phyloP scores from a whole-genome alignment of 208 protist species.

The Leishmania mexicana region DNA sequence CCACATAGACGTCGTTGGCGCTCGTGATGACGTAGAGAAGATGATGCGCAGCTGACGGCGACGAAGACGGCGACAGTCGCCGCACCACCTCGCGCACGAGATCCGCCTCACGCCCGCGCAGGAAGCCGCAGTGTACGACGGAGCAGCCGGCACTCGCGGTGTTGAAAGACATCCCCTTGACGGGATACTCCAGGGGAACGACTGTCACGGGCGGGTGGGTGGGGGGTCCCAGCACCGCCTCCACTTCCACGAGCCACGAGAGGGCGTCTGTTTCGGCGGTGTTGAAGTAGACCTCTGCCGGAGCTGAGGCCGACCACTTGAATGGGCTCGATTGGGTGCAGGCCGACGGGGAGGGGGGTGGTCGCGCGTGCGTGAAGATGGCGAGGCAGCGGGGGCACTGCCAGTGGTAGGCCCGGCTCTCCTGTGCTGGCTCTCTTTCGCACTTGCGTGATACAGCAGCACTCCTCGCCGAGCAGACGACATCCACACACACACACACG shows the following conservation, averaged over 20 bases:
- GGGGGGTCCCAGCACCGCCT: neutral
- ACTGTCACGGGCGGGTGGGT: neutral
- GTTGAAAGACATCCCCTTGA: conserved; percentile 31
- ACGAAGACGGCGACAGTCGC: conserved; percentile 8
- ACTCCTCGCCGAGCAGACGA: neutral
- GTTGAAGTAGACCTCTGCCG: conserved; percentile 37
- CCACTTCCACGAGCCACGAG: conserved; percentile 34
- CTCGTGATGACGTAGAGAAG: conserved; percentile 36
- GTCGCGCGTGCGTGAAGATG: too few relatives aligned
- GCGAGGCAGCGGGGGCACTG: neutral
- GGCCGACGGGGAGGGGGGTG: conserved; percentile 3
- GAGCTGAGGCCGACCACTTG: conserved; percentile 32
- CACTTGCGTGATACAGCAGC: neutral
- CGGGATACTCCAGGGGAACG: conserved; percentile 17
- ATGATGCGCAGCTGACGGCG: conserved; percentile 16
- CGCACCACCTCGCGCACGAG: conserved; percentile 35
- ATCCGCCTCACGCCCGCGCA: conserved; percentile 38
- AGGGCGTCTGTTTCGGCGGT: conserved; percentile 31
- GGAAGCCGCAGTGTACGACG: conserved; percentile 38
- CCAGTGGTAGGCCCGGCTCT: neutral
- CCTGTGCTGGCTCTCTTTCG: neutral
- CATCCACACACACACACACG: neutral
- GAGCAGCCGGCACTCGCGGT: conserved; percentile 11
- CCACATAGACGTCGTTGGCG: conserved; percentile 33
- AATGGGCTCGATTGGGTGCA: conserved; percentile 46